phyloP scores from a whole-genome alignment of 345 rosid species.

The Geranium brycei region DNA sequence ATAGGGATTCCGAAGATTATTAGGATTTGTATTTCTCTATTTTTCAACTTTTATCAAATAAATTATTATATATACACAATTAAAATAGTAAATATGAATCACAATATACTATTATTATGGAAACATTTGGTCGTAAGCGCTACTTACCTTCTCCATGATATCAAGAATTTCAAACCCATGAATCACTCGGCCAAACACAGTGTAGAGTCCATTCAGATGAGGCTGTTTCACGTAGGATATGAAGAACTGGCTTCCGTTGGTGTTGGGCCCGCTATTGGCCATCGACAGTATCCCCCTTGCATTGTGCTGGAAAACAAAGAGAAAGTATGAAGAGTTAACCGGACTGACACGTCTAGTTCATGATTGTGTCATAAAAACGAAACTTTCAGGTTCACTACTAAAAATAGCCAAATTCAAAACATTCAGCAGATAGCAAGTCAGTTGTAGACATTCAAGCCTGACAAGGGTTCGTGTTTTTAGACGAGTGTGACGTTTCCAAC shows the following conservation, averaged over 20 bases:
- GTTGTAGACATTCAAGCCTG: too few relatives aligned
- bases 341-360: neutral
- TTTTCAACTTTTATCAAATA: too few relatives aligned
- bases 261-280: slow-evolving; percentile 98
- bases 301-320: slow-evolving; percentile 48
- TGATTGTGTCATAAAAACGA: neutral
- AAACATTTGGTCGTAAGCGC: too few relatives aligned
- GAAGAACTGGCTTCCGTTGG: slow-evolving; percentile 96
- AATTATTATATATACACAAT: too few relatives aligned
- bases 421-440: neutral
- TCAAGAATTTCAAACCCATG: slow-evolving; percentile 98
- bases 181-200: slow-evolving; percentile 85
- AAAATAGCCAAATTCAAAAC: too few relatives aligned
- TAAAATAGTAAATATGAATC: too few relatives aligned
- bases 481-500: neutral
- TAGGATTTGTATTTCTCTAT: too few relatives aligned
- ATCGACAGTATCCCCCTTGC: slow-evolving; percentile 84
- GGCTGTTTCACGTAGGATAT: slow-evolving; percentile 79
- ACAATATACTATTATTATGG: too few relatives aligned
- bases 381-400: neutral
- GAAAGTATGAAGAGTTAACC: neutral
- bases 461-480: too few relatives aligned
- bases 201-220: slow-evolving; percentile 90
- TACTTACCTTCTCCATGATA: slow-evolving; percentile 85
- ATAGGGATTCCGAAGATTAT: too few relatives aligned